Evolutionary conservation across 768 basidiomycete genomes (phyloP).

Genomic region (Pisolithus sp.): DNA sequence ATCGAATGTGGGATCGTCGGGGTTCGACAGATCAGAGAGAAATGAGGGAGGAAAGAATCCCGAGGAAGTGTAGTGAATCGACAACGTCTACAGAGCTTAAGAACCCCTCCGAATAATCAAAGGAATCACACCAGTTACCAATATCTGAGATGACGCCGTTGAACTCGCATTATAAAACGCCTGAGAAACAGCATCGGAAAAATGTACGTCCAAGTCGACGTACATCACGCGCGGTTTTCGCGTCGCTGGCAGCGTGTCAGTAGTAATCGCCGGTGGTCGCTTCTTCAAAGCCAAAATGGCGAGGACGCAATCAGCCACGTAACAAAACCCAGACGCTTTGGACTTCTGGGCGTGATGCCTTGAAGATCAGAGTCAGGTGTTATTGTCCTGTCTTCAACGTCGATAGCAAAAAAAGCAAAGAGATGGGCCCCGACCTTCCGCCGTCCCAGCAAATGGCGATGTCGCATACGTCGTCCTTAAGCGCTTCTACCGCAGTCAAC

Average conservation of each 20-base stretch:
- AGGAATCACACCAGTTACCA: conserved; percentile 29
- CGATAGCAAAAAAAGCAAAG: background rate
- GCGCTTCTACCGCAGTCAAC: conserved; percentile 60
- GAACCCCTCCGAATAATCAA: background rate
- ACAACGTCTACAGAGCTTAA: conserved; percentile 54
- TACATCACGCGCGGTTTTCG: conserved; percentile 71
- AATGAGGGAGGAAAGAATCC: conserved; percentile 77
- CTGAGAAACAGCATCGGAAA: conserved; percentile 80
- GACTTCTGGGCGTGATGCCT: conserved; percentile 83
- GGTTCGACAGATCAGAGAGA: conserved; percentile 41
- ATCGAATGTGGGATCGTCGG: conserved; percentile 32
- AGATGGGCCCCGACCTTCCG: conserved; percentile 48
- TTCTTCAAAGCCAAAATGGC: conserved; percentile 65
- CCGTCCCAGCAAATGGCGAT: conserved; percentile 89
- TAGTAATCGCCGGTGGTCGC: conserved; percentile 20
- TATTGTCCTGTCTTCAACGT: background rate
- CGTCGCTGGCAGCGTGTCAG: conserved; percentile 3
- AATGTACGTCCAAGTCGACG: conserved; percentile 89
- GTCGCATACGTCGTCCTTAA: conserved; percentile 46
- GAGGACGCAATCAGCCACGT: conserved; percentile 84
- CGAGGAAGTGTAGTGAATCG: conserved; percentile 75
- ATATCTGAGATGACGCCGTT: conserved; percentile 35
- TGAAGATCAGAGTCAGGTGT: background rate
- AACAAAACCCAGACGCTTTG: conserved; percentile 86
- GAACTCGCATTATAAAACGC: conserved; percentile 51